Conservation (phyloP, 768 basidiomycete species). For the Tulasnella sp. region DNA sequence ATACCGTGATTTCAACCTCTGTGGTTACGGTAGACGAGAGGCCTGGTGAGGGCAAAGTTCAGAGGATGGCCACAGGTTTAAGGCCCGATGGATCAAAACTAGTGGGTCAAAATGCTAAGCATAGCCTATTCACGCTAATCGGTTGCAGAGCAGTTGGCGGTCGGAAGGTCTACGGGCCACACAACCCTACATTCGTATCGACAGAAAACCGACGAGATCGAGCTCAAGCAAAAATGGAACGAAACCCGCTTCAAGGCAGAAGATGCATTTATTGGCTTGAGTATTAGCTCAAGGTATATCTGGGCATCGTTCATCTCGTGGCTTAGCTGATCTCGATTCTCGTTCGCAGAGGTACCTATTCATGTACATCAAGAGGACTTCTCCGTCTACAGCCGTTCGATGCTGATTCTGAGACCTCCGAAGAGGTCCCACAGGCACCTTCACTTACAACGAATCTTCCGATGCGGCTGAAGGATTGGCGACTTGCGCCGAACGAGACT, state of each 20-base stretch:
- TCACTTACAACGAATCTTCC: conserved; percentile 41
- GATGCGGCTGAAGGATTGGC: conserved; percentile 58
- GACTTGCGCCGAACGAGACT: conserved; percentile 37
- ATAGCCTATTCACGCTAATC: background rate
- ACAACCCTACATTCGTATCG: conserved; percentile 34
- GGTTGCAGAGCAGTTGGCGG: conserved; percentile 38
- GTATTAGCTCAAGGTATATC: conserved; percentile 38
- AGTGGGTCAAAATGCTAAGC: background rate
- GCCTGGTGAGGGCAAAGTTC: background rate
- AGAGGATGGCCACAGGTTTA: conserved; percentile 8
- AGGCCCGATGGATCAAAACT: conserved; percentile 1
- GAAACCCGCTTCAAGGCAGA: conserved; percentile 46
- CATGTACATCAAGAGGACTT: conserved; percentile 69
- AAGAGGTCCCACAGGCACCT: conserved; percentile 13
- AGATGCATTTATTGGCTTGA: conserved; percentile 48
- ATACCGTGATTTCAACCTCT: background rate
- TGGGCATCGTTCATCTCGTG: background rate
- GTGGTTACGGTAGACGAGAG: background rate
- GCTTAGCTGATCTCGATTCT: background rate
- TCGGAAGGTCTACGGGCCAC: conserved; percentile 52
- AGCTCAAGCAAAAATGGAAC: conserved; percentile 42
- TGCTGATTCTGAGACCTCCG: conserved; percentile 17
- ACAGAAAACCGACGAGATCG: conserved; percentile 30
- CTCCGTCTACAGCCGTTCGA: conserved; percentile 37
- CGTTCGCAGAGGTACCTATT: conserved; percentile 37